Percentiles rank a stretch among this genome's conserved stretches.
These are phyloP conservation scores for Yarrowia yakushimensis DNA, from an alignment of 805 yeast genomes.

Conservation along the genomic window DNA sequence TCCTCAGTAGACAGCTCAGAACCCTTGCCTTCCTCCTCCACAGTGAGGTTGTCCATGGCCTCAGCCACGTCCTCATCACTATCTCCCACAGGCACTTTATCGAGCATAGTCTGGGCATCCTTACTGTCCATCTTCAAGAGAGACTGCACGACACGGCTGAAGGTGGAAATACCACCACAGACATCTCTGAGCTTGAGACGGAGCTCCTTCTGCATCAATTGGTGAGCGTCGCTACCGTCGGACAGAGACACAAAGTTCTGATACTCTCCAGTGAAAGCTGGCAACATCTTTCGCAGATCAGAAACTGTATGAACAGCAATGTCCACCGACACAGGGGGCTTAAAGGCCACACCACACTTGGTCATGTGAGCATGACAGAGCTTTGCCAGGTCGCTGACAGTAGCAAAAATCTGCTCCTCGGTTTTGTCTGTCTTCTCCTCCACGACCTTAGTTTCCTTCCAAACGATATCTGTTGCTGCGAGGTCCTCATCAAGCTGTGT, in stretches of 20 bases:
- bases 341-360: slow-evolving; percentile 67
- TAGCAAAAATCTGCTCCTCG: slow-evolving; percentile 46
- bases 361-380: slow-evolving; percentile 73
- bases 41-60: neutral
- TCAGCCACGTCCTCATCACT: slow-evolving; percentile 3
- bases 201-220: slow-evolving; percentile 12
- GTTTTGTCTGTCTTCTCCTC: neutral
- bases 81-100: slow-evolving; percentile 17
- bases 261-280: slow-evolving; percentile 19
- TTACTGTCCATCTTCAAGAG: slow-evolving; percentile 10
- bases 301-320: slow-evolving; percentile 51
- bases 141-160: slow-evolving; percentile 6
- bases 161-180: neutral
- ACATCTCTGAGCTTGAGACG: slow-evolving; percentile 12
- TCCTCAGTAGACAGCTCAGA: neutral
- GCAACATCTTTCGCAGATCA: slow-evolving; percentile 33
- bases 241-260: slow-evolving; percentile 22
- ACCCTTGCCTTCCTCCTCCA: neutral
- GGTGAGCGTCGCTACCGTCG: slow-evolving; percentile 1
- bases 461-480: neutral
- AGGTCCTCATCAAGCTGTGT: slow-evolving; percentile 20
- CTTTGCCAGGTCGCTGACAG: slow-evolving; percentile 55
- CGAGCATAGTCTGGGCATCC: slow-evolving; percentile 3
- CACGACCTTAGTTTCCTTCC: slow-evolving; percentile 15
- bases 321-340: slow-evolving; percentile 50